Evolutionary conservation across 2,329 filamentous ascomycete species (phyloP).

Genomic region (Ophiosphaerella korrae): DNA sequence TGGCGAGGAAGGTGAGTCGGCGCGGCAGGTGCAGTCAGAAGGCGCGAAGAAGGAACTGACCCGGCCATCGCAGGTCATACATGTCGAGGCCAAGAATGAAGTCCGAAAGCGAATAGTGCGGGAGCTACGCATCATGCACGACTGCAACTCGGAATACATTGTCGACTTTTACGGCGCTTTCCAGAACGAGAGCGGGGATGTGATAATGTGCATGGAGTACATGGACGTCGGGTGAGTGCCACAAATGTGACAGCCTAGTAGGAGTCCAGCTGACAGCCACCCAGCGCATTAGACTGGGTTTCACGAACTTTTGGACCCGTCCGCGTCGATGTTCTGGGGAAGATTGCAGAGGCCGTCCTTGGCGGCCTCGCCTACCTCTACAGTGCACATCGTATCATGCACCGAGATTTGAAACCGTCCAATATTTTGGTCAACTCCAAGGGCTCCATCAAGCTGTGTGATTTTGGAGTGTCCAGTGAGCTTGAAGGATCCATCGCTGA

Average conservation of each 20-base stretch:
- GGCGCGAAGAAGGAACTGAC: slow-evolving; percentile 12
- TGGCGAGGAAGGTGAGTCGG: slow-evolving; percentile 87
- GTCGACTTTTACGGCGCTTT: slow-evolving; percentile 98
- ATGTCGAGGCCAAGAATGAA: slow-evolving; percentile 96
- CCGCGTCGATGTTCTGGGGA: slow-evolving; percentile 93
- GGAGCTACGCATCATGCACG: slow-evolving; percentile 97
- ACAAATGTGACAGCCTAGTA: slow-evolving; percentile 1
- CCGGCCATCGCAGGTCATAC: slow-evolving; percentile 74
- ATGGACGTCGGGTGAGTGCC: slow-evolving; percentile 92
- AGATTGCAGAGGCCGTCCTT: slow-evolving; percentile 94
- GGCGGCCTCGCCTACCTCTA: slow-evolving; percentile 95
- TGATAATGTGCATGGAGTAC: slow-evolving; percentile 99
- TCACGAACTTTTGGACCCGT: slow-evolving; percentile 95
- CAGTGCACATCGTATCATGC: slow-evolving; percentile 96
- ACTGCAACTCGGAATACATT: slow-evolving; percentile 95
- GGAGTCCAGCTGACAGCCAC: slow-evolving; percentile 16
- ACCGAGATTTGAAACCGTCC: slow-evolving; percentile 97
- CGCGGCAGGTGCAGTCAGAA: background rate
- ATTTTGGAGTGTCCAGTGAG: slow-evolving; percentile 98
- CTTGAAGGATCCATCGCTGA: slow-evolving; percentile 97
- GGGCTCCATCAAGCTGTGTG: slow-evolving; percentile 94
- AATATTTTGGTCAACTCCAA: slow-evolving; percentile 96
- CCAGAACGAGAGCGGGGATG: slow-evolving; percentile 93
- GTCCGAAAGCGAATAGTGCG: slow-evolving; percentile 96
- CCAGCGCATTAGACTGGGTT: slow-evolving; percentile 82